Percentiles rank a stretch among this genome's conserved stretches.
phyloP scores from a whole-genome alignment of 305 asterid species.

The Ajuga reptans region DNA sequence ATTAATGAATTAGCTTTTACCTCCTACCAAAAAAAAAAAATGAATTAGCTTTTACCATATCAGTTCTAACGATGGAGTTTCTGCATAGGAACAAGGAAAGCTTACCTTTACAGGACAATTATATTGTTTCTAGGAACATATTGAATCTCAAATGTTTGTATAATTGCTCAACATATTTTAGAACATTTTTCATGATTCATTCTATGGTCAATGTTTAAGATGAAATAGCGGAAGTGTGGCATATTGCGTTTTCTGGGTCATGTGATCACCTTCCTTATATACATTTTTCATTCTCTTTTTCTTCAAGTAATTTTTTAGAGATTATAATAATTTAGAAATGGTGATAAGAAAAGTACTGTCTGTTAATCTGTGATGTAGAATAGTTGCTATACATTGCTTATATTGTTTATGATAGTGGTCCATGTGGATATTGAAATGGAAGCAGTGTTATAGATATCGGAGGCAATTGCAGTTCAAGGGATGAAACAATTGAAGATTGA shows the following conservation, averaged over 20 bases:
- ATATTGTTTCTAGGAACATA: neutral
- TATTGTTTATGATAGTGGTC: slow-evolving; percentile 23
- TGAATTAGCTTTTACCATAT: neutral
- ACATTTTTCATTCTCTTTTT: neutral
- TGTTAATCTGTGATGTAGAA: slow-evolving; percentile 5
- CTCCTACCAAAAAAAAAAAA: too few species aligned
- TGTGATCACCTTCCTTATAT: slow-evolving; percentile 1
- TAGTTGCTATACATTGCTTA: neutral
- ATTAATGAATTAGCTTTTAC: neutral
- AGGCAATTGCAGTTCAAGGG: slow-evolving; percentile 71
- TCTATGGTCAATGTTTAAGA: neutral
- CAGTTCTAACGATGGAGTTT: neutral
- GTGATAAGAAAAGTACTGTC: slow-evolving; percentile 1
- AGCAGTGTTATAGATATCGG: slow-evolving; percentile 73
- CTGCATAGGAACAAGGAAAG: neutral
- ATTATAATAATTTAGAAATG: slow-evolving; percentile 1
- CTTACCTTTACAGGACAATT: neutral
- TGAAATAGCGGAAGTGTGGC: neutral
- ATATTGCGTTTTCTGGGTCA: neutral
- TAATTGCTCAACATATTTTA: too few species aligned
- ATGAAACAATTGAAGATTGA: slow-evolving; percentile 59
- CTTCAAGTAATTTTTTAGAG: neutral
- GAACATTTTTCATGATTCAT: too few species aligned
- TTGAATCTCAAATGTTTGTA: neutral
- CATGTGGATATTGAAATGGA: slow-evolving; percentile 33